A percentile compares a stretch with the other conserved stretches of the same genome.
Conservation (phyloP, 768 basidiomycete genomes). For the Dioszegia aurantiaca region DNA sequence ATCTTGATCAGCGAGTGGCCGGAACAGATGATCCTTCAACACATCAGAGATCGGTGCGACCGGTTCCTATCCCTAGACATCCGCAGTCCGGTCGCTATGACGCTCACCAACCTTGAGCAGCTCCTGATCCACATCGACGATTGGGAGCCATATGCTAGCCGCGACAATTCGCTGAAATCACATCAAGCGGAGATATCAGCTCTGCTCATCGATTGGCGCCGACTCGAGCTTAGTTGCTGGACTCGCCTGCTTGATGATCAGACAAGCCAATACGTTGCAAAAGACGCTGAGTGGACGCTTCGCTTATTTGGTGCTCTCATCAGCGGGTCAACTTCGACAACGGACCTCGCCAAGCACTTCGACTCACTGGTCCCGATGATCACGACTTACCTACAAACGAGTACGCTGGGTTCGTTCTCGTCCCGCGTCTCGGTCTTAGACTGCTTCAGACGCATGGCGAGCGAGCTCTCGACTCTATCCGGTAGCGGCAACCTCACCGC, state of each 20-base stretch:
- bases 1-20: constrained; percentile 78
- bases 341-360: constrained; percentile 59
- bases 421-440: constrained; percentile 65
- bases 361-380: constrained; percentile 69
- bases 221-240: constrained; percentile 87
- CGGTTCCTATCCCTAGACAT: constrained; percentile 63
- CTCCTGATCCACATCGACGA: constrained; percentile 82
- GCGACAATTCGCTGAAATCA: constrained; percentile 72
- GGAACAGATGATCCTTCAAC: constrained; percentile 93
- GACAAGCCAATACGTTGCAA: constrained; percentile 54
- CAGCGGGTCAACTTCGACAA: constrained; percentile 14
- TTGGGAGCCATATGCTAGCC: constrained; percentile 95
- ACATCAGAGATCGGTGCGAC: constrained; percentile 71
- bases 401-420: constrained; percentile 79
- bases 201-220: constrained; percentile 84
- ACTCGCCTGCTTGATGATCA: constrained; percentile 72
- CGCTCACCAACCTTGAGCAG: constrained; percentile 79
- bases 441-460: constrained; percentile 64
- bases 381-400: constrained; percentile 70
- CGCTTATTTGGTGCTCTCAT: constrained; percentile 65
- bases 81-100: constrained; percentile 71
- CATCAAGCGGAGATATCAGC: constrained; percentile 66
- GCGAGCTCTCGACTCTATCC: constrained; percentile 23
- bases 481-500: constrained; percentile 54
- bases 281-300: constrained; percentile 81